phyloP scores from a whole-genome alignment of 1,284 basidiomycete species.

The Veloboletus limbatus region DNA sequence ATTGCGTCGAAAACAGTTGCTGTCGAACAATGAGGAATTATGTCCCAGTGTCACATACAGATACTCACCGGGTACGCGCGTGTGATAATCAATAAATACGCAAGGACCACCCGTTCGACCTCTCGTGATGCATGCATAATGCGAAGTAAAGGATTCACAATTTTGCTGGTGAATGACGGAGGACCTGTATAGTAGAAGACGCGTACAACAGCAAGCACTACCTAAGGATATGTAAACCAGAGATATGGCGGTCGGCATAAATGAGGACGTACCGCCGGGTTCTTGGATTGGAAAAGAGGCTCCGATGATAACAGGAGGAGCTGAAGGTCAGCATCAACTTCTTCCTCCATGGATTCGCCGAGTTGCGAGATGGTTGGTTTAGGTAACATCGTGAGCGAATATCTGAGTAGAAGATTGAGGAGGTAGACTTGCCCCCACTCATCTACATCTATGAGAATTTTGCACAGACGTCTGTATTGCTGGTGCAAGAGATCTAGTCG shows the following conservation, averaged over 20 bases:
- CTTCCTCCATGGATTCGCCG: slow-evolving; percentile 36
- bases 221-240: slow-evolving; percentile 41
- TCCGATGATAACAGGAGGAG: slow-evolving; percentile 72
- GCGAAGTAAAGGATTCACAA: slow-evolving; percentile 67
- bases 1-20: slow-evolving; percentile 59
- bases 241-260: not conserved
- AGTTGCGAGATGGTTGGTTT: slow-evolving; percentile 50
- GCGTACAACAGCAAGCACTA: slow-evolving; percentile 71
- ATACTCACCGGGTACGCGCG: slow-evolving; percentile 58
- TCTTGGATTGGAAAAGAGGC: slow-evolving; percentile 79
- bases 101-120: slow-evolving; percentile 69
- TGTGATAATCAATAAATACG: slow-evolving; percentile 66
- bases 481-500: slow-evolving; percentile 85
- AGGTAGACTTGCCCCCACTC: slow-evolving; percentile 94
- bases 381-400: slow-evolving; percentile 82
- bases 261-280: slow-evolving; percentile 67
- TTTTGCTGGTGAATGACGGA: slow-evolving; percentile 50
- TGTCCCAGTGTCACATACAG: not conserved
- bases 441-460: slow-evolving; percentile 84
- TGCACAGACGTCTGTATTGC: slow-evolving; percentile 85
- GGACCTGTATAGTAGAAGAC: slow-evolving; percentile 75
- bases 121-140: slow-evolving; percentile 64
- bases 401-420: slow-evolving; percentile 77
- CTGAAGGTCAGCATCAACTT: slow-evolving; percentile 73
- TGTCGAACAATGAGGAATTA: slow-evolving; percentile 27